Percentiles rank a stretch among this genome's conserved stretches.
These are phyloP conservation scores for Thielaviopsis punctulata DNA, from an alignment of 2,329 filamentous ascomycete species.

Conservation along the genomic window DNA sequence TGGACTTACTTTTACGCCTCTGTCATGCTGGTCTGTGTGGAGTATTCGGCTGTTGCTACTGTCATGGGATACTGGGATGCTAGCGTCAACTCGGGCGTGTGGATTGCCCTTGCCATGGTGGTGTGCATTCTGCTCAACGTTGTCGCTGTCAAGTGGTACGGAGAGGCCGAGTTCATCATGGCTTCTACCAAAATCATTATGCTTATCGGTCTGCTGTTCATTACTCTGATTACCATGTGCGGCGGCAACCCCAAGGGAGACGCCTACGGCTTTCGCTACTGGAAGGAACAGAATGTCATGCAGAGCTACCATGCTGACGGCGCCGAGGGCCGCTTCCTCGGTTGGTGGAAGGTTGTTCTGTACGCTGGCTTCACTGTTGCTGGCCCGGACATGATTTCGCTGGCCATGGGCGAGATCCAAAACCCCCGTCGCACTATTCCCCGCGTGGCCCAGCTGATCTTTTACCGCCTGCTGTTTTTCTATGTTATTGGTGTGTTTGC, in stretches of 20 bases:
- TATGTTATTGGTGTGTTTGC: slow-evolving; percentile 50
- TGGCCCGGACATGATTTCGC: slow-evolving; percentile 48
- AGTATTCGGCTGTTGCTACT: slow-evolving; percentile 27
- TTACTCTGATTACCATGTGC: slow-evolving; percentile 51
- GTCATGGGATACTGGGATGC: slow-evolving; percentile 28
- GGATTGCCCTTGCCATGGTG: slow-evolving; percentile 30
- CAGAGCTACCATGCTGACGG: slow-evolving; percentile 24
- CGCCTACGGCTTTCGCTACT: slow-evolving; percentile 47
- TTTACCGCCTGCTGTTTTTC: slow-evolving; percentile 54
- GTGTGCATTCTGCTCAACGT: slow-evolving; percentile 31
- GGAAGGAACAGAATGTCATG: slow-evolving; percentile 22
- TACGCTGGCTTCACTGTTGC: slow-evolving; percentile 52
- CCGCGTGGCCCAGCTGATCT: slow-evolving; percentile 53
- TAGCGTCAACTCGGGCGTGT: slow-evolving; percentile 28
- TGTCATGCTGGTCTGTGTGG: slow-evolving; percentile 28
- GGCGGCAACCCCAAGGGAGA: slow-evolving; percentile 47
- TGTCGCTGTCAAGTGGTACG: slow-evolving; percentile 26
- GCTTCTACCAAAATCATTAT: slow-evolving; percentile 34
- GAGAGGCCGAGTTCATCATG: slow-evolving; percentile 34
- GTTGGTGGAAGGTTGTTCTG: slow-evolving; percentile 38
- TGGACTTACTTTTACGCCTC: slow-evolving; percentile 34
- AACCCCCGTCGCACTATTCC: slow-evolving; percentile 50
- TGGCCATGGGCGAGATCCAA: slow-evolving; percentile 39
- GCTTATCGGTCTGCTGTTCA: slow-evolving; percentile 38
- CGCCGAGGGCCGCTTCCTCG: slow-evolving; percentile 42